phyloP scores from a whole-genome alignment of 2,329 filamentous ascomycete genomes.

The Verticillium isaacii region DNA sequence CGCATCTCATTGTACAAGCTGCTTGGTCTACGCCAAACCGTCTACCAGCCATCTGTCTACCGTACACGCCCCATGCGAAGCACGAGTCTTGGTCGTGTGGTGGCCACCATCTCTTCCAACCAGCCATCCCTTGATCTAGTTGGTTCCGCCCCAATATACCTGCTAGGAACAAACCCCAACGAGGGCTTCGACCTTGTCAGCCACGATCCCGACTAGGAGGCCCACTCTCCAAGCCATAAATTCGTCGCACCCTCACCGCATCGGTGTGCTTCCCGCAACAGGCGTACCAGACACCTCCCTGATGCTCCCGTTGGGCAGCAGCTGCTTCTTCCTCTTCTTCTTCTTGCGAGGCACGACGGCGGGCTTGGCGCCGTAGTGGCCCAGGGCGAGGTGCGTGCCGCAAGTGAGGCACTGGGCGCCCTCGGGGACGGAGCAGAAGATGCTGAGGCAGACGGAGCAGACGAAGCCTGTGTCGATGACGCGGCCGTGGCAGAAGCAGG shows the following conservation, averaged over 20 bases:
- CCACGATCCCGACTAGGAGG: too few species aligned
- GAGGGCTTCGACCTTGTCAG: too few species aligned
- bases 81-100: not conserved
- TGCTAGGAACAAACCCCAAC: too few species aligned
- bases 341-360: slow-evolving; percentile 68
- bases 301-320: slow-evolving; percentile 38
- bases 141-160: too few species aligned
- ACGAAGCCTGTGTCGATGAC: slow-evolving; percentile 93
- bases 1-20: not conserved
- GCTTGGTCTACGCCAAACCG: not conserved
- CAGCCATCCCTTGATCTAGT: too few species aligned
- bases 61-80: not conserved
- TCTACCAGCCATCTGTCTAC: not conserved
- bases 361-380: slow-evolving; percentile 69
- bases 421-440: slow-evolving; percentile 67
- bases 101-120: not conserved
- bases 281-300: slow-evolving; percentile 47
- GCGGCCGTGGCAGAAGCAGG: slow-evolving; percentile 91
- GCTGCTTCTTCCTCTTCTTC: slow-evolving; percentile 69
- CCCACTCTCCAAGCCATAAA: too few species aligned
- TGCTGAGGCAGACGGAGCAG: slow-evolving; percentile 93
- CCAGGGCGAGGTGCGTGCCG: slow-evolving; percentile 72
- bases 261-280: slow-evolving; percentile 53
- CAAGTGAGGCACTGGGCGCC: slow-evolving; percentile 76
- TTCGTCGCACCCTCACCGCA: slow-evolving; percentile 11